Conservation (phyloP, 1,284 basidiomycete genomes). For the Malassezia restricta region DNA sequence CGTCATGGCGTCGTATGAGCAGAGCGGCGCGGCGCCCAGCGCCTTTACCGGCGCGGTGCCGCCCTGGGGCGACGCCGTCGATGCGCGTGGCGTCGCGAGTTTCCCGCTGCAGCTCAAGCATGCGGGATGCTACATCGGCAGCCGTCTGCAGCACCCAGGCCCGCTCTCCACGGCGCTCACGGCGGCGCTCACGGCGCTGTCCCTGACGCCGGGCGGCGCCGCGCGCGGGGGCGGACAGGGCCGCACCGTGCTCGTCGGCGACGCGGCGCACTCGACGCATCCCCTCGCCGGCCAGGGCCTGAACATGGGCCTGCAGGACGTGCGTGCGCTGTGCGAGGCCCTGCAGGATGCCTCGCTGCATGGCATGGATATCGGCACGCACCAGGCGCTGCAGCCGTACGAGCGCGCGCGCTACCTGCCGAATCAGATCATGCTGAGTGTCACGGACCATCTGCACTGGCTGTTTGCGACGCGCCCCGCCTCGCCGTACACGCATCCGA, state of each 20-base stretch:
- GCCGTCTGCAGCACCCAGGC: slow-evolving; percentile 25
- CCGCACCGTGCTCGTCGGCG: slow-evolving; percentile 79
- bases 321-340: slow-evolving; percentile 22
- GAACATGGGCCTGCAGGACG: slow-evolving; percentile 82
- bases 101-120: slow-evolving; percentile 85
- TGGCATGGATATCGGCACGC: slow-evolving; percentile 36
- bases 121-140: slow-evolving; percentile 71
- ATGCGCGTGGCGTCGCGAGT: slow-evolving; percentile 65
- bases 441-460: slow-evolving; percentile 42
- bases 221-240: slow-evolving; percentile 46
- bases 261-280: slow-evolving; percentile 89
- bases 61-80: slow-evolving; percentile 61
- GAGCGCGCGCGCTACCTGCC: slow-evolving; percentile 33
- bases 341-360: slow-evolving; percentile 18
- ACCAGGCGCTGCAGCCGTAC: slow-evolving; percentile 30
- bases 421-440: slow-evolving; percentile 40
- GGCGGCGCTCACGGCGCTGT: slow-evolving; percentile 23
- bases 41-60: slow-evolving; percentile 49
- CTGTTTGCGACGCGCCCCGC: slow-evolving; percentile 27
- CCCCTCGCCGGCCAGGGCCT: slow-evolving; percentile 95
- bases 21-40: slow-evolving; percentile 21
- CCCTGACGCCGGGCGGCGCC: slow-evolving; percentile 23
- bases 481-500: slow-evolving; percentile 5
- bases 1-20: slow-evolving; percentile 20
- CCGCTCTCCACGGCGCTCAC: slow-evolving; percentile 13